Evolutionary conservation across 345 rosid genomes (phyloP), one percentile per base, ranked within the genome.

Genomic region (Melaleuca quinquenervia): DNA sequence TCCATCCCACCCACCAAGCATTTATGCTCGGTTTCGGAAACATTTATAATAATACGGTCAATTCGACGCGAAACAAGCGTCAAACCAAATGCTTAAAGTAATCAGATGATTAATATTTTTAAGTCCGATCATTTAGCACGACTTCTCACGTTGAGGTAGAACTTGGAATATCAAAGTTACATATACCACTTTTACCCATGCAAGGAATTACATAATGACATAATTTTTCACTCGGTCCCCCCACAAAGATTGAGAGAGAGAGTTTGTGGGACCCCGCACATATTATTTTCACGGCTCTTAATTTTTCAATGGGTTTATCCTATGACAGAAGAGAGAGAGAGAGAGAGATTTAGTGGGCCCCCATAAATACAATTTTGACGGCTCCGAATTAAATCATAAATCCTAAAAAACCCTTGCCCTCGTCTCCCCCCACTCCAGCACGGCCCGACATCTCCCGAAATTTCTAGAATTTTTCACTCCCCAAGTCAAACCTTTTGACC

Each of bases 21-120:
- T 64, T 4, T 9, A 64, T 5, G 32, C 36, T 5, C 6, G 0
- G 0, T 8, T 32, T 5, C 8, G 1, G 3, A 7, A 9, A 16
- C 6, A 32, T 32, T 0, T 18, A 0, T 16, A 16, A 64, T 64
- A 11, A 32, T 11, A 1, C 5, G 5, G 0, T 6, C 7, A 0
- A 0, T 27, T 62, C 5, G 4, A 15, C 4, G 11, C 29, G 44
- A 0, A 6, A 2, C 1, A 27, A 7, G 41, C 5, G 21, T 0
- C 24, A 20, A 64, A 64, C 8, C 9, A 2, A 64, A 0, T 20
- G 3, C 3, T 32, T 32, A 12, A 0, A n/a, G 0, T n/a, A n/a
- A 5, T 2, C 11, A 5, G 2, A 58, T 16, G 26, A n/a, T 14
- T 13, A 41, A 2, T 4, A 41, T 41, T 41, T 41, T 41, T 4